phyloP scores from a whole-genome alignment of 805 yeast species.

The Sugiyamaella mastotermitis region DNA sequence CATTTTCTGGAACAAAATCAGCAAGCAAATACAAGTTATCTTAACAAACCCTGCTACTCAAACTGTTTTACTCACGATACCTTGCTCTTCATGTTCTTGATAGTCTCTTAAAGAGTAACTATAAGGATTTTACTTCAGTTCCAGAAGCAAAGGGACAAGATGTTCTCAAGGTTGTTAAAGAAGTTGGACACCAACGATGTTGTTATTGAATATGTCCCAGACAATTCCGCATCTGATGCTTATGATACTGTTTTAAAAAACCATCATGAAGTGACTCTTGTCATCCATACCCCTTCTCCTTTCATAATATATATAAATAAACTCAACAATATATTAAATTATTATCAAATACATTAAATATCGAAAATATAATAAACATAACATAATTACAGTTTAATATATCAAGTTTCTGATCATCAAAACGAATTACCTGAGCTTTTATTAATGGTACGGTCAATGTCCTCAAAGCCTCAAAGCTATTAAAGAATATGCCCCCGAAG shows the following conservation, averaged over 20 bases:
- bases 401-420: no score
- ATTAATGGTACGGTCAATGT: no score
- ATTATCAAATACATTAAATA: no score
- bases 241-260: conserved; percentile 42
- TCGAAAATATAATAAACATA: no score
- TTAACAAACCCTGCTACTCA: no score
- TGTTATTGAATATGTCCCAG: conserved; percentile 28
- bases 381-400: no score
- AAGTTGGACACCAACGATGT: conserved; percentile 24
- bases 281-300: conserved; percentile 40
- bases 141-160: conserved; percentile 30
- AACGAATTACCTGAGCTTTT: no score
- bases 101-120: conserved; percentile 33
- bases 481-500: no score
- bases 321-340: conserved; percentile 41
- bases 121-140: conserved; percentile 34
- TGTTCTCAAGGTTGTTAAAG: conserved; percentile 13
- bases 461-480: no score
- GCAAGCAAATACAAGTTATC: no score
- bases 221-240: conserved; percentile 34
- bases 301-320: conserved; percentile 29
- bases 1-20: no score
- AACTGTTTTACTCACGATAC: no score
- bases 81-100: conserved; percentile 19
- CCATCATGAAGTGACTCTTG: conserved; percentile 32